These are phyloP conservation scores for Saccharomyces jurei DNA, from an alignment of 805 yeast genomes.

Conservation along the genomic window DNA sequence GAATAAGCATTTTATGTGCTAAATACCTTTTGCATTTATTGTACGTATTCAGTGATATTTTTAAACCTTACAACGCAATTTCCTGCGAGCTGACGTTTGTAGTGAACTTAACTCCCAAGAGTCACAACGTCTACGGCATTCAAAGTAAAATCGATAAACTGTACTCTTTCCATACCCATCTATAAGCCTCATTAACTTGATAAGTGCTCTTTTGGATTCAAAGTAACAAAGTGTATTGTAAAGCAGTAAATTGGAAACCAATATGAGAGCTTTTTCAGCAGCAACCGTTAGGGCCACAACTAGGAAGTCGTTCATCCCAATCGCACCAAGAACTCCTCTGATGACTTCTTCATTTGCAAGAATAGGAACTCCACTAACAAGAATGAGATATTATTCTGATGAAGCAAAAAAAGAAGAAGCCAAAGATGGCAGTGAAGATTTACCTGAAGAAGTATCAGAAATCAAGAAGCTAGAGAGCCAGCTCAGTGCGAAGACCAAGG, in stretches of 20 bases:
- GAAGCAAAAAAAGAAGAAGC: conserved; percentile 16
- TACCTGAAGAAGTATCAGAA: conserved; percentile 21
- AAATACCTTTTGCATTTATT: background rate
- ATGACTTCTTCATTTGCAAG: background rate
- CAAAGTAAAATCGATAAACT: background rate
- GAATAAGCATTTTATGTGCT: background rate
- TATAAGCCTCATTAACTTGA: background rate
- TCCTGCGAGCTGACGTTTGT: background rate
- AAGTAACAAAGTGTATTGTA: background rate
- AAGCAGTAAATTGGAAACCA: background rate
- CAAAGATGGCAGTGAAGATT: conserved; percentile 6
- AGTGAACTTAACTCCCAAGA: background rate
- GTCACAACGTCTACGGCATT: background rate
- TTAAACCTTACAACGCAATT: background rate
- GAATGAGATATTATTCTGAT: conserved; percentile 22
- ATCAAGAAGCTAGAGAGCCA: conserved; percentile 41
- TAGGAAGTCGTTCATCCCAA: background rate
- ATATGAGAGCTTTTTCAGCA: conserved; percentile 4
- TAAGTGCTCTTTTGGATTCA: background rate
- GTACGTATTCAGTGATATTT: background rate
- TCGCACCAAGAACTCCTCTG: background rate
- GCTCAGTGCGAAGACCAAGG: conserved; percentile 56
- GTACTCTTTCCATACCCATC: background rate
- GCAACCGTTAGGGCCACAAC: background rate
- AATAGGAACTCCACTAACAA: background rate